Base-by-base conservation (phyloP, 2,329 filamentous ascomycete species). In the Stagonosporopsis tanaceti region DNA sequence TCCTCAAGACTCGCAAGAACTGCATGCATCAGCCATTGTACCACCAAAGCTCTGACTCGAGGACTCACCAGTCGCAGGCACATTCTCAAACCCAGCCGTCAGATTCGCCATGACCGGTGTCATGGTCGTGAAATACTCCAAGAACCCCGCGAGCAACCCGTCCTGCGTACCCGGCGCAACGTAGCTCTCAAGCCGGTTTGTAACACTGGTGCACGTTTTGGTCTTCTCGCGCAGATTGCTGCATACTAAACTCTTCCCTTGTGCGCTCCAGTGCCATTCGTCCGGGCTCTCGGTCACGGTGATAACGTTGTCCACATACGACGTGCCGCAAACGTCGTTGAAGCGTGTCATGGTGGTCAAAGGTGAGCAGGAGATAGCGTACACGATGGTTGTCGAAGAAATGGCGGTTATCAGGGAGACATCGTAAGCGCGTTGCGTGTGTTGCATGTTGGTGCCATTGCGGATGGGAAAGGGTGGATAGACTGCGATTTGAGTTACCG, bases 381-480 rank as follows among this genome's bases (percentile, higher is more conserved):
- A 61, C 12, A 61, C 51, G 7, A 58, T 22, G 5, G 59, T 61
- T 2, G 54, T 52, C 15, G 50, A 48, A 20, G 54, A 54, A 24
- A 58, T 51, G 17, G 46, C 42, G 15, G 48, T 61, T 32, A 61
- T 55, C 9, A 61, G 38, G 22, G 59, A 61, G 47, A 57, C 50
- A 15, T 48, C 52, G 54, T 61, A 61, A 34, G 54, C 55, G 14
- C 59, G 59, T 27, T 58, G 48, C 17, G 40, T 41, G 42, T 61
- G 59, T 48, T 55, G 54, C 55, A 53, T 55, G 28, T 47, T 54
- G 4, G 40, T 48, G 41, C 38, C 59, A 44, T 47, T 32, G 15
- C 53, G 51, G 38, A 59, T 59, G 12, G 57, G 57, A n/a, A 55
- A 59, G n/a, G 57, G 57, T 35, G 57, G 57, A 17, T 56, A 59